phyloP scores from a whole-genome alignment of 2,329 filamentous ascomycete genomes.

The Shiraia sp. region DNA sequence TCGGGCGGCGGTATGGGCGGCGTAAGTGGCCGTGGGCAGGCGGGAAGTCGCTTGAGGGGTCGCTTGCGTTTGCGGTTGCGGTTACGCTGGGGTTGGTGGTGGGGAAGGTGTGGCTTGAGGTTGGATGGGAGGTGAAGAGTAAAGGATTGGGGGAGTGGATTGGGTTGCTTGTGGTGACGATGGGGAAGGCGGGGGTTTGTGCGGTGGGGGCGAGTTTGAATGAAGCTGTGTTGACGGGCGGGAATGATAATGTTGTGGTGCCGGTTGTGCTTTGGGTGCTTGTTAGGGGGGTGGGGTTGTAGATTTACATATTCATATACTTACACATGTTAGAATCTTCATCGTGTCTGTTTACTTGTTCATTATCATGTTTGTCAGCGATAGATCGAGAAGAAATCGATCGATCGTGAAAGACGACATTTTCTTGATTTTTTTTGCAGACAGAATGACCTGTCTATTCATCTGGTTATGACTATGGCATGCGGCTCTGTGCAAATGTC shows the following conservation, averaged over 20 bases:
- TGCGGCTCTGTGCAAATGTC: too few species aligned
- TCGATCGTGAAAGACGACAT: too few species aligned
- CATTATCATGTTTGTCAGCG: too few species aligned
- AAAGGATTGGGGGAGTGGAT: conserved; percentile 49
- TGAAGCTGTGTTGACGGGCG: conserved; percentile 92
- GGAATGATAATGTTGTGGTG: conserved; percentile 98
- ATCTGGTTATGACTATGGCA: too few species aligned
- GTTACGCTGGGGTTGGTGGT: conserved; percentile 75
- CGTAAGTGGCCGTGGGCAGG: conserved; percentile 96
- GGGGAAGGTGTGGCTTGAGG: conserved; percentile 72
- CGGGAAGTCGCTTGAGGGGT: conserved; percentile 91
- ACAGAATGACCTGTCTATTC: too few species aligned
- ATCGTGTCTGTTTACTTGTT: too few species aligned
- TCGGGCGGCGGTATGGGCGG: conserved; percentile 83
- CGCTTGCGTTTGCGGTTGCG: conserved; percentile 76
- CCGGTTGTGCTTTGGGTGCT: conserved; percentile 91
- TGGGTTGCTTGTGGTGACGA: conserved; percentile 32
- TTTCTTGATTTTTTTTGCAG: too few species aligned
- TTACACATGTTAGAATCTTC: too few species aligned
- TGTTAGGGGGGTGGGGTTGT: conserved; percentile 71
- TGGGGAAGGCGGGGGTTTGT: conserved; percentile 68
- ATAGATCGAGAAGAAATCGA: too few species aligned
- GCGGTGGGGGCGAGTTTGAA: conserved; percentile 81
- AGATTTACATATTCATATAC: not conserved
- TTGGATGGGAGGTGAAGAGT: conserved; percentile 70